phyloP scores from a whole-genome alignment of 2,329 filamentous ascomycete genomes.

The Botryotinia convoluta region DNA sequence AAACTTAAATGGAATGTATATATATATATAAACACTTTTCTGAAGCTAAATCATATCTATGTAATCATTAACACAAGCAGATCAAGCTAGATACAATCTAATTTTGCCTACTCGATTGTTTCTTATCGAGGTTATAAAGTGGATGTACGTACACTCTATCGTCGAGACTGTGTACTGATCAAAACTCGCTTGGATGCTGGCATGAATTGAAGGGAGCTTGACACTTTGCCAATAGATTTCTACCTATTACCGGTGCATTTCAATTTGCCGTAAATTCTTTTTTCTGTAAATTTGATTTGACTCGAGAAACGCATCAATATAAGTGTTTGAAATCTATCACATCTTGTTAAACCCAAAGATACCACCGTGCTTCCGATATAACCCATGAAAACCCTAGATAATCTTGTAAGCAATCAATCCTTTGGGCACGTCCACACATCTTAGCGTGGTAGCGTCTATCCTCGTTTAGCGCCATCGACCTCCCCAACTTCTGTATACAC shows the following conservation, averaged over 20 bases:
- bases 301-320: background rate
- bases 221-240: constrained; percentile 11
- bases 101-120: background rate
- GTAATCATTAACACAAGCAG: background rate
- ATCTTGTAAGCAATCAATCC: constrained; percentile 18
- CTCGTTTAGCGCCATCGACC: constrained; percentile 21
- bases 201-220: background rate
- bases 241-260: background rate
- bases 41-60: background rate
- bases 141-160: background rate
- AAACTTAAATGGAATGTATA: background rate
- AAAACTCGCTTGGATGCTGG: constrained; percentile 4
- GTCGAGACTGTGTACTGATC: background rate
- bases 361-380: background rate
- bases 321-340: constrained; percentile 14
- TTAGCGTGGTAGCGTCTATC: constrained; percentile 18
- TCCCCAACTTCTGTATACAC: constrained; percentile 19
- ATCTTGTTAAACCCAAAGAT: background rate
- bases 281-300: constrained; percentile 4
- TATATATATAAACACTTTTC: no score
- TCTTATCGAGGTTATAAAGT: constrained; percentile 2
- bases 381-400: constrained; percentile 11
- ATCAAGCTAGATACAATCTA: background rate
- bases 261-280: background rate
- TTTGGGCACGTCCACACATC: constrained; percentile 18